Evolutionary conservation across 2,329 filamentous ascomycete species (phyloP), one percentile per base, ranked within the genome.

Genomic region (Aureobasidium sp.): DNA sequence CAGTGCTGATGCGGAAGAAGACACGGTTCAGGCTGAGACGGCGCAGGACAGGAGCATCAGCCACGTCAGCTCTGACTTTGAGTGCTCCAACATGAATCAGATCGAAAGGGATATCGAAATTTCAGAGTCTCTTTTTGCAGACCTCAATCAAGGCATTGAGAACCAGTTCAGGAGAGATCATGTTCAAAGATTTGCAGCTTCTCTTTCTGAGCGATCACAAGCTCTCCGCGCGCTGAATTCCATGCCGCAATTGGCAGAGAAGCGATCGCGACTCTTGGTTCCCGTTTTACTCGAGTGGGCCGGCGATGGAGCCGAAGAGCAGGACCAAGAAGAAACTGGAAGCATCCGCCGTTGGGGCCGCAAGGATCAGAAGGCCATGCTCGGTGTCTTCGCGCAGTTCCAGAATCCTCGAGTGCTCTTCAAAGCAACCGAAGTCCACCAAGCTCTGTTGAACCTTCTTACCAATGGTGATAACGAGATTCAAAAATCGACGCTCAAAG

Each of bases 401-500:
- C 78, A 82, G 53, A 99, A 99, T 70, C 91, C 94, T 0, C 89
- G 82, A 69, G 91, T 92, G 0, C 78, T 99, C 4, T 97, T 86
- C 74, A 88, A 86, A 69, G 84, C 88, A 36, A 79, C 85, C 10
- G 86, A 90, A 61, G 92, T 96, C 0, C 89, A 92, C 69, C 76
- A 83, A 8, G 86, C 90, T 17, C 79, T 97, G 27, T 78, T 97
- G 20, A 80, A 82, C 36, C 81, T 97, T 26, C 79, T 97, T 66
- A 84, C 87, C 47, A 96, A 97, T 71, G 94, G 94, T 69, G 94
- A 99, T 71, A 82, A 87, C 3, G 93, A 97, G 67, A 84, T 96
- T 17, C 94, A 99, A 73, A 93, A 88, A 67, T 84, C 87, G 50
- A 87, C 92, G 0, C 80, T 99, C 39, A 92, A 92, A 72, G 89